phyloP scores from a whole-genome alignment of 768 basidiomycete species.

The Roridomyces roridus region DNA sequence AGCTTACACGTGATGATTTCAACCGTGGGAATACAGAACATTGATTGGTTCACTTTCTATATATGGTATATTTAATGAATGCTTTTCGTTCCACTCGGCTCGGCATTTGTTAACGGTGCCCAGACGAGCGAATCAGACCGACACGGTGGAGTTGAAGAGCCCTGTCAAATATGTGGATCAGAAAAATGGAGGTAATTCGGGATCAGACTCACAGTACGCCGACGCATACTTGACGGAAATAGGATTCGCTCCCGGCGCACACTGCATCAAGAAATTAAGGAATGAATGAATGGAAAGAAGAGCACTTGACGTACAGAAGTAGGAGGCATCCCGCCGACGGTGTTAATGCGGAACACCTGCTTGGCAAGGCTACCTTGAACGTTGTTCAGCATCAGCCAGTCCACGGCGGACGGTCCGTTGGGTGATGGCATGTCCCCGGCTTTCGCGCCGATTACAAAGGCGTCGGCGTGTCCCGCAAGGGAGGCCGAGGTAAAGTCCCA shows the following conservation, averaged over 20 bases:
- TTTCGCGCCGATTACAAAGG: conserved; percentile 29
- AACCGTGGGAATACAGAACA: no score
- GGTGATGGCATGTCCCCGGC: conserved; percentile 34
- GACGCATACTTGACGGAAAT: conserved; percentile 19
- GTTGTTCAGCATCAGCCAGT: conserved; percentile 46
- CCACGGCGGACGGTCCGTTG: conserved; percentile 31
- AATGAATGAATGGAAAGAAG: not conserved
- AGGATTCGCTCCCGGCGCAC: conserved; percentile 12
- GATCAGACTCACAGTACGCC: no score
- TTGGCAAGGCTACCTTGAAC: conserved; percentile 43
- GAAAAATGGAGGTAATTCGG: no score
- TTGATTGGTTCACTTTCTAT: no score
- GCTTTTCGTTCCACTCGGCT: no score
- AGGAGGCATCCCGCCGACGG: conserved; percentile 39
- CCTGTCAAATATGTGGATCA: no score
- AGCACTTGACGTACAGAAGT: conserved; percentile 29
- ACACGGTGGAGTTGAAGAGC: no score
- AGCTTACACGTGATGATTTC: no score
- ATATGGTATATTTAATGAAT: no score
- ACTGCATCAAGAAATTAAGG: conserved; percentile 1
- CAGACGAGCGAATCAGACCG: no score
- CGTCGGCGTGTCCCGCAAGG: conserved; percentile 14
- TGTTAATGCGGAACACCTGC: conserved; percentile 43
- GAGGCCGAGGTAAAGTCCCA: conserved; percentile 46
- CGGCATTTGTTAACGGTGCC: no score